A percentile compares a stretch with the other conserved stretches of the same genome.
Conservation (phyloP, 1,284 basidiomycete genomes). For the Microbotryum saponariae region DNA sequence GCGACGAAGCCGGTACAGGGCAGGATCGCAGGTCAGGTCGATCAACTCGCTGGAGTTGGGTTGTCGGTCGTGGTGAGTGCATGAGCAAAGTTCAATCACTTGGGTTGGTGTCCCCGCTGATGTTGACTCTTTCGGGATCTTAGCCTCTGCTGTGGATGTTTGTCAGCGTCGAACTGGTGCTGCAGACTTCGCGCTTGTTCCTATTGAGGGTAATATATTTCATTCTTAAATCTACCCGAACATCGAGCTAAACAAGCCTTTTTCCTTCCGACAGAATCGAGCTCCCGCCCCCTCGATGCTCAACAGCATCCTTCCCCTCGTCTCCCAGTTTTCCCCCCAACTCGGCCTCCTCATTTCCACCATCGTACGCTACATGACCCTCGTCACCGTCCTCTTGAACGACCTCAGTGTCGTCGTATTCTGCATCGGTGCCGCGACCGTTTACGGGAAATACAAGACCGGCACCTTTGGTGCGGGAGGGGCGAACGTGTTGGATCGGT, state of each 20-base stretch:
- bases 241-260: no score
- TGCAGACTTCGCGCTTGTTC: conserved; percentile 33
- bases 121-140: no score
- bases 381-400: conserved; percentile 26
- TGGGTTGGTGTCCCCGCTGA: no score
- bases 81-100: background rate
- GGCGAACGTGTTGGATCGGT: background rate
- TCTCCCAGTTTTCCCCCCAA: conserved; percentile 30
- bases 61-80: conserved; percentile 24
- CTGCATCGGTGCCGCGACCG: conserved; percentile 18
- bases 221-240: no score
- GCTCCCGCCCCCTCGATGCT: conserved; percentile 21
- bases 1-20: conserved; percentile 13
- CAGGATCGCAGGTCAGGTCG: conserved; percentile 9
- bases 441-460: conserved; percentile 1
- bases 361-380: conserved; percentile 20
- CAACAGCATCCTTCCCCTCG: conserved; percentile 24
- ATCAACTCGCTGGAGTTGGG: conserved; percentile 9
- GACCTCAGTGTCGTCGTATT: conserved; percentile 31
- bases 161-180: conserved; percentile 34
- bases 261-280: conserved; percentile 13
- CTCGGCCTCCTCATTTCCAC: conserved; percentile 23
- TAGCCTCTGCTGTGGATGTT: conserved; percentile 37
- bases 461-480: background rate
- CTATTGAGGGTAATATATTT: conserved; percentile 26